phyloP scores from a whole-genome alignment of 768 basidiomycete species.

The Suillus variegatus region DNA sequence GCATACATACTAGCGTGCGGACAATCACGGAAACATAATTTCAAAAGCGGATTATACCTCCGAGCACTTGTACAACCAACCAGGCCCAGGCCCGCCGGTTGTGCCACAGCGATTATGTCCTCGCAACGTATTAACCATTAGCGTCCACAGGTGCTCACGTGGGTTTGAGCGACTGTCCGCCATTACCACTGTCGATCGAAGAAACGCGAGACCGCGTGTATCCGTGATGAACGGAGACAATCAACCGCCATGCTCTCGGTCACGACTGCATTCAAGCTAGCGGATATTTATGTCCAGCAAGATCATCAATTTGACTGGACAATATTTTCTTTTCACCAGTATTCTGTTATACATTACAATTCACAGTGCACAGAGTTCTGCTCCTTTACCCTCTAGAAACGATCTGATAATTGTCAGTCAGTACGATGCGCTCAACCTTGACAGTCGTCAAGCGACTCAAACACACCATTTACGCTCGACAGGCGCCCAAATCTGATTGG shows the following conservation, averaged over 20 bases:
- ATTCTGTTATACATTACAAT: not conserved
- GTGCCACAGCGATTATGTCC: not conserved
- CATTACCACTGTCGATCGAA: not conserved
- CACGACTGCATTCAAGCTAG: too few relatives aligned
- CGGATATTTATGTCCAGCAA: constrained; percentile 1
- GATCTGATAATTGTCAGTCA: not conserved
- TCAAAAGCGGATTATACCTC: not conserved
- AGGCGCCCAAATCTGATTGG: constrained; percentile 58
- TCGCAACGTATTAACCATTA: not conserved
- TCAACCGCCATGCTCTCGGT: too few relatives aligned
- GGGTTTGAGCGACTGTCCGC: not conserved
- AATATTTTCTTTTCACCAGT: not conserved
- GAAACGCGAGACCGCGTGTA: too few relatives aligned
- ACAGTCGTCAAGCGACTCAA: not conserved
- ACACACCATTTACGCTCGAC: constrained; percentile 1
- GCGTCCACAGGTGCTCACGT: not conserved
- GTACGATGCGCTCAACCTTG: too few relatives aligned
- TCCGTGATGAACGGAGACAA: not conserved
- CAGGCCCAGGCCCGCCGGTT: not conserved
- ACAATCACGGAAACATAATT: not conserved
- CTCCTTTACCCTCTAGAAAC: not conserved
- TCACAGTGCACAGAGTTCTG: too few relatives aligned
- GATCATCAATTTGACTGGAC: too few relatives aligned
- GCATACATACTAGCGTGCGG: not conserved
- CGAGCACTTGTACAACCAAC: not conserved